Evolutionary conservation across 176 grass and related monocot species (phyloP).

Genomic region (Coix lacrymajobi): DNA sequence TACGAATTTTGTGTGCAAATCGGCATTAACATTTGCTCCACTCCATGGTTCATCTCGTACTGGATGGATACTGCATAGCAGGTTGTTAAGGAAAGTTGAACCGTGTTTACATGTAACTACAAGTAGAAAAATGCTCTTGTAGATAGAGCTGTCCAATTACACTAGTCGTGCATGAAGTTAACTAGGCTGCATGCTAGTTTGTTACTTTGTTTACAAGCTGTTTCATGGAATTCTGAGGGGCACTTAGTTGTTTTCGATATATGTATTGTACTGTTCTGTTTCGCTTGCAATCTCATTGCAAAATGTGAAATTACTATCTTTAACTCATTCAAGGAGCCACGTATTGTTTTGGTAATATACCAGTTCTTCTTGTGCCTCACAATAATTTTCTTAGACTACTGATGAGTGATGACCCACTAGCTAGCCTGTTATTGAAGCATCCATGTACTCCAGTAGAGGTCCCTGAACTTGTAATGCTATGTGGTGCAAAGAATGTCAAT

Average conservation of each 20-base stretch:
- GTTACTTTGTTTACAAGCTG: not conserved
- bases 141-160: not conserved
- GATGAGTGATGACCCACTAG: not conserved
- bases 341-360: not conserved
- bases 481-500: not conserved
- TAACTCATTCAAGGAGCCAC: not conserved
- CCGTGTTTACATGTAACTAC: not conserved
- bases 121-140: not conserved
- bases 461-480: not conserved
- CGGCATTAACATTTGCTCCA: not conserved
- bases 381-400: not conserved
- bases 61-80: not conserved
- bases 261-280: not conserved
- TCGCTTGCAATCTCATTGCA: not conserved
- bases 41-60: not conserved
- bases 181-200: not conserved
- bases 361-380: not conserved
- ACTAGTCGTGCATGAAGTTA: not conserved
- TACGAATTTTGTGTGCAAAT: not conserved
- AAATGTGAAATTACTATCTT: not conserved
- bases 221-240: not conserved
- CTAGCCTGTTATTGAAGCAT: not conserved
- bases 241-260: not conserved
- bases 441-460: not conserved
- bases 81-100: not conserved